Base-by-base conservation (phyloP, 352 stramenopile genomes). In the Blastocystis sp. region DNA sequence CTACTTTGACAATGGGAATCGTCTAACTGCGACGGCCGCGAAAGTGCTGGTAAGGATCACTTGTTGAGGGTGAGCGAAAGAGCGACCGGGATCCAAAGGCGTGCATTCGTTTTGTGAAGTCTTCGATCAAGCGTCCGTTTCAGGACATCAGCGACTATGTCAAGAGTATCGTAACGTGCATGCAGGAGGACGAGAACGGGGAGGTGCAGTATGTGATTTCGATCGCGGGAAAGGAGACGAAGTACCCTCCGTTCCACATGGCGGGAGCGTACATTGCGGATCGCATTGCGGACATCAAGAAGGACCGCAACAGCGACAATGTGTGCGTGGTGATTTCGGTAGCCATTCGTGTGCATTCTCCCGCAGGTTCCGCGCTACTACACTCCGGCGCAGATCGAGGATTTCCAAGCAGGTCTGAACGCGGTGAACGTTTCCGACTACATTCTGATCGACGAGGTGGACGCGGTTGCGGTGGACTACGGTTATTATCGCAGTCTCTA, bases 41-140 rank as follows among this genome's bases (percentile, higher is more conserved):
- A 65, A 9, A 7, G 18, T 81, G 16, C 4, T 61, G 16, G 69
- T 81, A 81, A 9, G 29, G 18, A 0, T 64, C 0, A 40, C 16
- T 32, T 64, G 11, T 8, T 0, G 63, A 48, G 14, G 3, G 2
- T 24, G 40, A 40, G 8, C 49, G 11, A 11, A 44, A 81, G 69
- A 81, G 48, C 27, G 29, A 57, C 34, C 9, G 69, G 21, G 38
- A 81, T 65, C 69, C 9, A 0, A 29, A 4, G 16, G 27, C 21
- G 7, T 40, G 48, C 1, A 61, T 81, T 21, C 32, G 38, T 21
- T 81, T 64, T 65, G 29, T 81, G 8, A 81, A 81, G 34, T 54
- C 69, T 40, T 81, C 69, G n/a, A 81, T 81, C n/a, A 81, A 81
- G 36, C 69, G 69, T 27, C 69, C 69, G 14, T 81, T 32, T 64